Conservation (phyloP, 2,329 filamentous ascomycete species). For the Trichophyton schoenleinii region DNA sequence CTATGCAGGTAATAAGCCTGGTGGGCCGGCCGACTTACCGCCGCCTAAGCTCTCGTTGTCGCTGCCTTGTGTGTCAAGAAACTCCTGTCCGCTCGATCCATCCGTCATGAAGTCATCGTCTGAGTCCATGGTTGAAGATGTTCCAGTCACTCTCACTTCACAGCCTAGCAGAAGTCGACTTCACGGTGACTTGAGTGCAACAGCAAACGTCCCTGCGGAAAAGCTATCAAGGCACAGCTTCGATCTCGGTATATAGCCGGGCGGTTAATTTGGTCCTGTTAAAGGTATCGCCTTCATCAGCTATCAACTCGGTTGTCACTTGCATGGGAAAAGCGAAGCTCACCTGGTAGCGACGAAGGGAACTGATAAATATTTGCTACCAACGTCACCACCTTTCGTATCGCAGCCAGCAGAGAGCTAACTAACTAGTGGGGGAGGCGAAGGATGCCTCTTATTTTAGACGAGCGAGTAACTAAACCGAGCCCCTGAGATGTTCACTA, state of each 20-base stretch:
- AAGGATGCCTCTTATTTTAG: background rate
- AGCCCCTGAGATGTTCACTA: too few relatives aligned
- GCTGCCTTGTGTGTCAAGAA: constrained; percentile 55
- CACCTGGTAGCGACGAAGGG: background rate
- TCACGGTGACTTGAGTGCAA: background rate
- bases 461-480: too few relatives aligned
- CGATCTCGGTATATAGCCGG: background rate
- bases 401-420: background rate
- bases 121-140: constrained; percentile 64
- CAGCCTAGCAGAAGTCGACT: background rate
- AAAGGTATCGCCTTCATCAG: background rate
- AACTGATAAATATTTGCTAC: background rate
- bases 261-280: too few relatives aligned
- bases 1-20: background rate
- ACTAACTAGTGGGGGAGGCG: background rate
- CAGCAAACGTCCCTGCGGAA: too few relatives aligned
- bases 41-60: constrained; percentile 49
- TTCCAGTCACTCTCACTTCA: constrained; percentile 6
- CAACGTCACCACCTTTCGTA: background rate
- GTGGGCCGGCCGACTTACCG: constrained; percentile 18
- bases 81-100: constrained; percentile 57
- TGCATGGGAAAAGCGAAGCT: background rate
- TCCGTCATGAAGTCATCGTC: constrained; percentile 89
- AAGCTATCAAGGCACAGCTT: background rate
- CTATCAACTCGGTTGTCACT: background rate